phyloP scores from a whole-genome alignment of 805 yeast species.

The Komagataella pseudopastoris region DNA sequence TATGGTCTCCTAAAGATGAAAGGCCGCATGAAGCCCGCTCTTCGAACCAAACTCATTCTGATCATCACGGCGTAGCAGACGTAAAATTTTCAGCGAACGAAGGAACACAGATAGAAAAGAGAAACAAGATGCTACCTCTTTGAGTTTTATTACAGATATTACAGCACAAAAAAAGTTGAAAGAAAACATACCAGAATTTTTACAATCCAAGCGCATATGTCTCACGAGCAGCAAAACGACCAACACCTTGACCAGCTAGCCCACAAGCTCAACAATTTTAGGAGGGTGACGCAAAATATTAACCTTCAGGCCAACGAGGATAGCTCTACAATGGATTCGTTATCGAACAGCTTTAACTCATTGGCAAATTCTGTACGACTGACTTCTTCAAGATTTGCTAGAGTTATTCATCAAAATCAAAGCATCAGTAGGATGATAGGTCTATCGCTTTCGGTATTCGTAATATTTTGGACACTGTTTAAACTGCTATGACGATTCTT shows the following conservation, averaged over 20 bases:
- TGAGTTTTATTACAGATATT: not conserved
- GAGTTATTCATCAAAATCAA: conserved; percentile 47
- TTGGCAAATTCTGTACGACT: conserved; percentile 34
- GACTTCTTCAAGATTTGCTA: conserved; percentile 36
- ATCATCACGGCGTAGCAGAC: not conserved
- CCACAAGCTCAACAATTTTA: conserved; percentile 47
- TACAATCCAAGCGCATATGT: conserved; percentile 7
- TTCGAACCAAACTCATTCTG: not conserved
- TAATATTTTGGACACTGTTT: conserved; percentile 41
- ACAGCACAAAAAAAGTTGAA: no score
- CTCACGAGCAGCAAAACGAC: conserved; percentile 38
- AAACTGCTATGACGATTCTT: conserved; percentile 25
- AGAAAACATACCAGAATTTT: not conserved
- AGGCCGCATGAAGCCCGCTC: not conserved
- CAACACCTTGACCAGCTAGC: conserved; percentile 49
- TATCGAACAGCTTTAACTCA: conserved; percentile 37
- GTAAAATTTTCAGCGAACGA: not conserved
- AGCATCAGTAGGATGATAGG: conserved; percentile 47
- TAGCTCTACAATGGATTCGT: conserved; percentile 21
- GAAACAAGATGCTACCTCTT: not conserved
- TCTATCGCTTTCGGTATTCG: conserved; percentile 36
- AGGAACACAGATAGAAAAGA: not conserved
- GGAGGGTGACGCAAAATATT: conserved; percentile 56
- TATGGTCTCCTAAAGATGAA: not conserved
- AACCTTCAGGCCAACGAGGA: conserved; percentile 50